Evolutionary conservation across 2,329 filamentous ascomycete genomes (phyloP).

Genomic region (Alternaria triticina): DNA sequence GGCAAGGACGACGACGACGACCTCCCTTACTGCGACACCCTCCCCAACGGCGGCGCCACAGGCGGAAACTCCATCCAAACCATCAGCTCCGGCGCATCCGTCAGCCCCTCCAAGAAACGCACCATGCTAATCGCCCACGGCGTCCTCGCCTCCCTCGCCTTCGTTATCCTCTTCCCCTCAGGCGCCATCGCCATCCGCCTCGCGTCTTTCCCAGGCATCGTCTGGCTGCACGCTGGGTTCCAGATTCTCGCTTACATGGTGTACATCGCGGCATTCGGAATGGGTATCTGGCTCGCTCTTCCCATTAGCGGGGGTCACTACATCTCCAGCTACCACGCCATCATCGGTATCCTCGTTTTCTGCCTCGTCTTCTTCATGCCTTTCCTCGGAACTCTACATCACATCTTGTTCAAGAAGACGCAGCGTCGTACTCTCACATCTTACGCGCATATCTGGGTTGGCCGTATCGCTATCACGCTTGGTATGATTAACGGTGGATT

Average conservation of each 20-base stretch:
- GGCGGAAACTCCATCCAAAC: constrained; percentile 25
- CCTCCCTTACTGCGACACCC: constrained; percentile 40
- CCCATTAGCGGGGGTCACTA: constrained; percentile 25
- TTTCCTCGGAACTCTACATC: constrained; percentile 59
- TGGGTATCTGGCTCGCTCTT: constrained; percentile 50
- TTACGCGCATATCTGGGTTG: constrained; percentile 62
- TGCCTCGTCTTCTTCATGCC: constrained; percentile 62
- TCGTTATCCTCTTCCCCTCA: constrained; percentile 54
- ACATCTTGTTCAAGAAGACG: constrained; percentile 57
- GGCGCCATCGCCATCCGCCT: constrained; percentile 54
- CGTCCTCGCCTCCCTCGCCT: constrained; percentile 52
- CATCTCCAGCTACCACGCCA: constrained; percentile 55
- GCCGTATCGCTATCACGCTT: constrained; percentile 57
- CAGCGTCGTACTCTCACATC: constrained; percentile 55
- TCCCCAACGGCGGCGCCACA: constrained; percentile 6
- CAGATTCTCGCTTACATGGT: constrained; percentile 58
- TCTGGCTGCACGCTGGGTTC: constrained; percentile 54
- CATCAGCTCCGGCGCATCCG: constrained; percentile 4
- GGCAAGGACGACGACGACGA: not conserved
- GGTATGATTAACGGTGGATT: constrained; percentile 65
- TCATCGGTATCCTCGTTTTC: constrained; percentile 62
- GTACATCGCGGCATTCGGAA: constrained; percentile 56
- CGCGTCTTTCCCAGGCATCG: constrained; percentile 50
- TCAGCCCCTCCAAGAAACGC: constrained; percentile 1
- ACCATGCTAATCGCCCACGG: constrained; percentile 54